These are phyloP conservation scores for Lactarius evosmus DNA, from an alignment of 768 basidiomycete genomes.

Conservation along the genomic window DNA sequence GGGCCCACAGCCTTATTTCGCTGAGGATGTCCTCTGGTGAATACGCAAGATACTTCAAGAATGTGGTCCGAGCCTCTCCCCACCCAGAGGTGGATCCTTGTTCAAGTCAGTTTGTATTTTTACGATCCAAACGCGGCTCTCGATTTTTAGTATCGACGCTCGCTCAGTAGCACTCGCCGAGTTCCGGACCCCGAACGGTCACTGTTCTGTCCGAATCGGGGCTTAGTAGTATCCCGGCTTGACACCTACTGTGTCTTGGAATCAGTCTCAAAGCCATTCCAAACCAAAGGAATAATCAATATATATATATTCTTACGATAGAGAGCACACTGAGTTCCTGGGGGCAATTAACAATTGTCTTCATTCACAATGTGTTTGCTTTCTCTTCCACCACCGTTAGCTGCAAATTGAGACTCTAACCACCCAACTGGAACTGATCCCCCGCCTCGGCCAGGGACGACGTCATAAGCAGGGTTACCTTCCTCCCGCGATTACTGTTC, in stretches of 20 bases:
- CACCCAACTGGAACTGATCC: neutral
- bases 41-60: neutral
- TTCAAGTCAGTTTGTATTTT: neutral
- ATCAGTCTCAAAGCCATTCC: neutral
- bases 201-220: neutral
- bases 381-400: neutral
- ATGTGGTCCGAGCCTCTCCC: neutral
- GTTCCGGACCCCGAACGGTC: neutral
- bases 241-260: neutral
- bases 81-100: neutral
- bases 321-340: neutral
- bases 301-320: neutral
- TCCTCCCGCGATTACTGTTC: neutral
- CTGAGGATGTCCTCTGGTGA: no score
- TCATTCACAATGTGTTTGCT: neutral
- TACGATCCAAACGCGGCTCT: neutral
- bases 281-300: neutral
- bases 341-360: neutral
- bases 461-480: neutral
- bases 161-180: neutral
- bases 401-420: neutral
- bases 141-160: neutral
- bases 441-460: neutral
- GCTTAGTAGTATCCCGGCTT: neutral
- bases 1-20: neutral